These are phyloP conservation scores for Aureobasidium sp. DNA, from an alignment of 2,329 filamentous ascomycete species.

Conservation along the genomic window DNA sequence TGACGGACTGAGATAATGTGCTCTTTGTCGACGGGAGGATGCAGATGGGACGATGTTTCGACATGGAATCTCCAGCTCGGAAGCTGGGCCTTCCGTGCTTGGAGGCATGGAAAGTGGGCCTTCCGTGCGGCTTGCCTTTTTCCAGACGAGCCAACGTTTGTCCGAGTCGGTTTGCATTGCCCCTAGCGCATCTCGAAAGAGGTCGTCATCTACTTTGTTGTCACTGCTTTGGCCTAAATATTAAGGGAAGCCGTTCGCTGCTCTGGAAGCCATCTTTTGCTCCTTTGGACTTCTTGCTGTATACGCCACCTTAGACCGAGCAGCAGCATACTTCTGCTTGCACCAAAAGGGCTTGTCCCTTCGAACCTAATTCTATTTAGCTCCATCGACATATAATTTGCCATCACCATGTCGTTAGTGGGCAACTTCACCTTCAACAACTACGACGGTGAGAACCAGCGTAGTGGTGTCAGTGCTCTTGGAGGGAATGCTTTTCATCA, in stretches of 20 bases:
- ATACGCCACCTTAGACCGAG: not conserved
- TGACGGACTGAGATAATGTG: not conserved
- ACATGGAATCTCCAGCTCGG: not conserved
- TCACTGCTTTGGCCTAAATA: constrained; percentile 8
- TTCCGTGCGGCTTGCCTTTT: constrained; percentile 4
- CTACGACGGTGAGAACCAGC: constrained; percentile 34
- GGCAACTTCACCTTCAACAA: constrained; percentile 38
- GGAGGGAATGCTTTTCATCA: constrained; percentile 27
- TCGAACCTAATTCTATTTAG: not conserved
- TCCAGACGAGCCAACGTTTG: not conserved
- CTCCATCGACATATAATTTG: not conserved
- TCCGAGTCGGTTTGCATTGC: constrained; percentile 8
- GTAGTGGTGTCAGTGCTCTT: constrained; percentile 30
- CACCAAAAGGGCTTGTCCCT: constrained; percentile 4
- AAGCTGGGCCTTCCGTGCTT: not conserved
- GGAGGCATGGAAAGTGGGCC: constrained; percentile 2
- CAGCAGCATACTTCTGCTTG: not conserved
- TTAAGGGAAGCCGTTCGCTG: constrained; percentile 2
- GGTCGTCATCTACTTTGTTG: constrained; percentile 11
- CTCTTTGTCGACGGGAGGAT: not conserved
- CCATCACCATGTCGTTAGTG: constrained; percentile 35
- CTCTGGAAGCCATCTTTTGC: not conserved
- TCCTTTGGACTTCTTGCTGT: not conserved
- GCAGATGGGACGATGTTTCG: not conserved
- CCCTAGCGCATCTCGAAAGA: not conserved